Conservation (phyloP, 345 rosid species). For the Abelmoschus esculentus region DNA sequence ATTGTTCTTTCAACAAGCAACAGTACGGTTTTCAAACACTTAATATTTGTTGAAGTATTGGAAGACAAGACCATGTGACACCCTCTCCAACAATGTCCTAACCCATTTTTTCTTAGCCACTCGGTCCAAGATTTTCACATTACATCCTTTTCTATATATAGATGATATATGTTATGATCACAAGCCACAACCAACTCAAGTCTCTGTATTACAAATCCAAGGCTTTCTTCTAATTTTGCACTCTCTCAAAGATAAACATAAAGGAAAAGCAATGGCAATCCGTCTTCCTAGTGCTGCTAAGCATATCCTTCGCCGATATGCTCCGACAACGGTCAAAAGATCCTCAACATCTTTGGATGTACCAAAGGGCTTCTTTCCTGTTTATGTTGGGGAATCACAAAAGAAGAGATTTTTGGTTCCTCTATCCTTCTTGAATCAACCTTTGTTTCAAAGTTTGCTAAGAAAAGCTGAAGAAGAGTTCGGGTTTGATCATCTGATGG, state of each 20-base stretch:
- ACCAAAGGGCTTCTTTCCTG: constrained; percentile 24
- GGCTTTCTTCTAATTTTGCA: not conserved
- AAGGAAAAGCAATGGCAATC: constrained; percentile 11
- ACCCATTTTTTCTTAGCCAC: not conserved
- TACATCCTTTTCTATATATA: not conserved
- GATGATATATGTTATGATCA: not conserved
- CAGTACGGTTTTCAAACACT: not conserved
- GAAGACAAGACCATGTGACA: constrained; percentile 9
- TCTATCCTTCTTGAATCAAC: constrained; percentile 21
- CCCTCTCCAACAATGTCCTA: not conserved
- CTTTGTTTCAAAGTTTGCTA: constrained; percentile 19
- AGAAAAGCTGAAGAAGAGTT: constrained; percentile 35
- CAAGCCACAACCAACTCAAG: not conserved
- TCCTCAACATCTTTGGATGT: constrained; percentile 6
- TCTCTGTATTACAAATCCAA: not conserved
- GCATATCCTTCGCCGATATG: constrained; percentile 11
- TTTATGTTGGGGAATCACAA: constrained; percentile 21
- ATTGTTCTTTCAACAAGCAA: not conserved
- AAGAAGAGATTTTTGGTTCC: constrained; percentile 27
- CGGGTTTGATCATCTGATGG: constrained; percentile 38
- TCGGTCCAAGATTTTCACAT: not conserved
- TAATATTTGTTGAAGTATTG: not conserved
- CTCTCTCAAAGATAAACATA: constrained; percentile 2
- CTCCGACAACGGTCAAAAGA: not conserved
- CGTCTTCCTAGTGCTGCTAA: constrained; percentile 16